Conservation (phyloP, 805 yeast genomes). For the Sungouiozyma ichnusensis region DNA sequence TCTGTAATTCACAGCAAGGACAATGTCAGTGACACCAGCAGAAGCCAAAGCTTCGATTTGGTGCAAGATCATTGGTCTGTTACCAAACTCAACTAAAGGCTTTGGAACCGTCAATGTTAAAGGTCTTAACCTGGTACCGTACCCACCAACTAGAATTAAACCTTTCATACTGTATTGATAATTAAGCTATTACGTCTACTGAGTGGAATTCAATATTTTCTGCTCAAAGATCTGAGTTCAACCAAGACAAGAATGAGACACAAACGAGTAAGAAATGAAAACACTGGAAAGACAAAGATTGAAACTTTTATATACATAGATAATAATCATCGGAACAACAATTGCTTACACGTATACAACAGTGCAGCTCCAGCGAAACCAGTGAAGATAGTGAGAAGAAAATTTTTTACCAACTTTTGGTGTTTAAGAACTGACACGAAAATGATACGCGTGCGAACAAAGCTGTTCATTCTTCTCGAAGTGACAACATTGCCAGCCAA, state of each 20-base stretch:
- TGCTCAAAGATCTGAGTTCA: conserved; percentile 9
- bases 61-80: conserved; percentile 98
- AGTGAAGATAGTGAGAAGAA: conserved; percentile 30
- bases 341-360: not conserved
- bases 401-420: not conserved
- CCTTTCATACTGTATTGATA: conserved; percentile 88
- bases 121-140: conserved; percentile 99
- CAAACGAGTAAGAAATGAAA: conserved; percentile 1
- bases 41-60: conserved; percentile 96
- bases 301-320: not conserved
- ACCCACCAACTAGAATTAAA: conserved; percentile 97
- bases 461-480: not conserved
- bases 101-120: conserved; percentile 89
- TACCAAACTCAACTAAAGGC: conserved; percentile 95
- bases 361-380: conserved; percentile 27
- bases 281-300: not conserved
- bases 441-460: not conserved
- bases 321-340: too few species aligned
- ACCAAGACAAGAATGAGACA: conserved; percentile 2
- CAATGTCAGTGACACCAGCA: conserved; percentile 98
- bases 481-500: not conserved
- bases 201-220: too few species aligned
- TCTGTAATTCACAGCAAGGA: conserved; percentile 96
- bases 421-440: not conserved
- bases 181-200: too few species aligned